A percentile compares a stretch with the other conserved stretches of the same genome.
Conservation (phyloP, 768 basidiomycete species). For the Lenzites betulinus region DNA sequence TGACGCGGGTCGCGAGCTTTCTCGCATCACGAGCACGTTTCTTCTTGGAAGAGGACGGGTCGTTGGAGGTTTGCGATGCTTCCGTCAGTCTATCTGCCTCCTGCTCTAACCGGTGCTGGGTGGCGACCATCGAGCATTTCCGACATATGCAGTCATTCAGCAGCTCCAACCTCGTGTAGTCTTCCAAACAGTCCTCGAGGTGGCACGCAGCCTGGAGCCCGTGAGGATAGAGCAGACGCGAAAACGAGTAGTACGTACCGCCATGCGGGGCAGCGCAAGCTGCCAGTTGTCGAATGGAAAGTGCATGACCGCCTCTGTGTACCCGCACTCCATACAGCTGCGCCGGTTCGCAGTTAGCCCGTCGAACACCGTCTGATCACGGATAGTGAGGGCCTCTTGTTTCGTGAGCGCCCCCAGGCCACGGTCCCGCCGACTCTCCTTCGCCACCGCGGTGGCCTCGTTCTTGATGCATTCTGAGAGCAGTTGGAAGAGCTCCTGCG, state of each 20-base stretch:
- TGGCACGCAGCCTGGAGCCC: constrained; percentile 58
- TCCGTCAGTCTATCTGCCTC: constrained; percentile 61
- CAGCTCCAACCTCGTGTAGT: constrained; percentile 87
- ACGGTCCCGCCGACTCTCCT: constrained; percentile 68
- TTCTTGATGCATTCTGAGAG: constrained; percentile 88
- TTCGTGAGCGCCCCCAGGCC: constrained; percentile 63
- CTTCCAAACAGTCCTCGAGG: constrained; percentile 81
- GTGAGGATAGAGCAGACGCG: not conserved
- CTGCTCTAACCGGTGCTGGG: constrained; percentile 59
- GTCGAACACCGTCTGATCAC: constrained; percentile 77
- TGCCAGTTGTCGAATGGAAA: constrained; percentile 88
- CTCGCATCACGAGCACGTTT: constrained; percentile 72
- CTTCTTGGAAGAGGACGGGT: constrained; percentile 70
- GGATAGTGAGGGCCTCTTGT: constrained; percentile 21
- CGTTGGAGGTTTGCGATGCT: constrained; percentile 34
- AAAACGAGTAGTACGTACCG: constrained; percentile 44
- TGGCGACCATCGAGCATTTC: constrained; percentile 84
- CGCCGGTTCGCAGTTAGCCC: constrained; percentile 89
- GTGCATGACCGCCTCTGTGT: constrained; percentile 93
- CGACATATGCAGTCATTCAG: constrained; percentile 93
- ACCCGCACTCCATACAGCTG: constrained; percentile 87
- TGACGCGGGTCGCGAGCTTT: constrained; percentile 62
- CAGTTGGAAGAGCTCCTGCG: constrained; percentile 96
- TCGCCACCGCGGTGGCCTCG: constrained; percentile 73
- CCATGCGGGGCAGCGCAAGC: constrained; percentile 66